Evolutionary conservation across 805 yeast genomes (phyloP).

Genomic region (Jamesozyma rosinii): DNA sequence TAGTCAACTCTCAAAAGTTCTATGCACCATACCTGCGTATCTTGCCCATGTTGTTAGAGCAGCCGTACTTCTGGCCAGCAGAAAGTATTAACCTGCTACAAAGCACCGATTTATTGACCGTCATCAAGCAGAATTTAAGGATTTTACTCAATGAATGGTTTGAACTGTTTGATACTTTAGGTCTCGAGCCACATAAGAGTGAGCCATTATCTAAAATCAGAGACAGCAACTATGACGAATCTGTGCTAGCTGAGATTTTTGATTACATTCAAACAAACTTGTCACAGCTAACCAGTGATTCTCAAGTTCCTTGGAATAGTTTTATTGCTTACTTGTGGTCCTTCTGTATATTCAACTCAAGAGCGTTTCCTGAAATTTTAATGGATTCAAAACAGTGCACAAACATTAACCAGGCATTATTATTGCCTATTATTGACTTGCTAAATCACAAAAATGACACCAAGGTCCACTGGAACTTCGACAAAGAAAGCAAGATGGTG

Average conservation of each 20-base stretch:
- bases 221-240: background rate
- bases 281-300: slow-evolving; percentile 4
- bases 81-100: slow-evolving; percentile 42
- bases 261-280: slow-evolving; percentile 3
- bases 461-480: slow-evolving; percentile 53
- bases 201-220: background rate
- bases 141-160: slow-evolving; percentile 54
- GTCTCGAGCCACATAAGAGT: slow-evolving; percentile 2
- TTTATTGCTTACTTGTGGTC: slow-evolving; percentile 74
- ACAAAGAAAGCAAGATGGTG: slow-evolving; percentile 22
- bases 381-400: slow-evolving; percentile 23
- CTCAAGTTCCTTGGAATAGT: slow-evolving; percentile 42
- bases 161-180: slow-evolving; percentile 4
- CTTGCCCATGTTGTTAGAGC: slow-evolving; percentile 42
- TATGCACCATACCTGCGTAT: slow-evolving; percentile 40
- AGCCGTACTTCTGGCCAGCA: slow-evolving; percentile 60
- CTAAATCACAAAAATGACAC: slow-evolving; percentile 61
- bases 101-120: slow-evolving; percentile 63
- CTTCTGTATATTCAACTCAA: slow-evolving; percentile 53
- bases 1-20: slow-evolving; percentile 6
- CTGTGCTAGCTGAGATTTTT: background rate
- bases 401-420: slow-evolving; percentile 49
- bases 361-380: slow-evolving; percentile 75
- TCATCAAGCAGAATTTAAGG: slow-evolving; percentile 40
- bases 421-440: slow-evolving; percentile 70